Percentiles rank a stretch among this genome's conserved stretches.
These are phyloP conservation scores for Suhomyces ambrosiae DNA, from an alignment of 1,139 yeast genomes.

Conservation along the genomic window DNA sequence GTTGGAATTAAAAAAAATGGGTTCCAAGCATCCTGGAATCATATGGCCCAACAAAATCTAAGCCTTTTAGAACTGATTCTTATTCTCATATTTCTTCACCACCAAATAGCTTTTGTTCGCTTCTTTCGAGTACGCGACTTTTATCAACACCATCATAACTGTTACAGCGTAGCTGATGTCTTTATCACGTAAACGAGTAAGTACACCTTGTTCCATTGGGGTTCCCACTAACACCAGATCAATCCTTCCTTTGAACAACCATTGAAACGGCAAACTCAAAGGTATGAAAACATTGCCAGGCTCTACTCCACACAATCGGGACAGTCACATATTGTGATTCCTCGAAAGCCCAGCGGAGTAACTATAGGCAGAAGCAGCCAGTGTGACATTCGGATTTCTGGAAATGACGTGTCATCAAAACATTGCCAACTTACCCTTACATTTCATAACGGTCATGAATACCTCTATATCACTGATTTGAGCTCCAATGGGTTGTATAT, in stretches of 20 bases:
- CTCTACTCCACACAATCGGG: conserved; percentile 36
- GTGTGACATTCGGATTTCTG: conserved; percentile 58
- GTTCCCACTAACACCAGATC: conserved; percentile 5
- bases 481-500: conserved; percentile 71
- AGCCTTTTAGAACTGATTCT: too few relatives aligned
- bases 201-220: too few relatives aligned
- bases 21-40: too few relatives aligned
- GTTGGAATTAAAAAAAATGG: too few relatives aligned
- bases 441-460: conserved; percentile 38
- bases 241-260: conserved; percentile 2
- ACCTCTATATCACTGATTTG: conserved; percentile 55
- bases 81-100: too few relatives aligned
- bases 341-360: conserved; percentile 36
- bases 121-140: too few relatives aligned
- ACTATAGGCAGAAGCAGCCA: conserved; percentile 62
- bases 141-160: too few relatives aligned
- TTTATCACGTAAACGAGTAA: conserved; percentile 42
- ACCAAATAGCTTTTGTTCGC: too few relatives aligned
- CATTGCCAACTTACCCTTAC: conserved; percentile 59
- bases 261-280: conserved; percentile 23
- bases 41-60: too few relatives aligned
- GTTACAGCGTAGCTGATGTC: conserved; percentile 37
- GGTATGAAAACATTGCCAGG: conserved; percentile 26
- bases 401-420: conserved; percentile 65
- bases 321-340: conserved; percentile 36